Percentiles rank a stretch among this genome's conserved stretches.
These are phyloP conservation scores for Citrus medica DNA, from an alignment of 345 rosid species.

Conservation along the genomic window DNA sequence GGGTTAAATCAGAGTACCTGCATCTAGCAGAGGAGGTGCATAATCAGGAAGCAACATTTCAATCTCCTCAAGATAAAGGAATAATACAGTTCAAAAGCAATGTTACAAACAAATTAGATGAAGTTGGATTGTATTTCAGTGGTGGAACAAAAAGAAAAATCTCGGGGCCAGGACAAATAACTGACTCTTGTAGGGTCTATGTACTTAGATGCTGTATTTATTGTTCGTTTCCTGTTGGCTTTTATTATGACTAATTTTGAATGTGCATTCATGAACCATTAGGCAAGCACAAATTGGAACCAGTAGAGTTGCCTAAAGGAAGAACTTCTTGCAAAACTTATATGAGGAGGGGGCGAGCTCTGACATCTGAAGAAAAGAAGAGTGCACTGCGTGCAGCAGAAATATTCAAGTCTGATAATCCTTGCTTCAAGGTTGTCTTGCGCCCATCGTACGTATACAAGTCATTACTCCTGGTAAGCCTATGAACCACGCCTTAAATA, in stretches of 20 bases:
- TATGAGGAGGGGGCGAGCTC: conserved; percentile 22
- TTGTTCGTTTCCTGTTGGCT: background rate
- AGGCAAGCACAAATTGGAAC: conserved; percentile 6
- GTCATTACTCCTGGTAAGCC: conserved; percentile 33
- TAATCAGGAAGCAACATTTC: conserved; percentile 4
- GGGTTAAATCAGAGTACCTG: background rate
- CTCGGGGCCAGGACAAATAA: conserved; percentile 15
- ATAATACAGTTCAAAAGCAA: conserved; percentile 9
- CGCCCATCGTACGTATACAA: conserved; percentile 31
- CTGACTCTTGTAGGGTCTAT: conserved; percentile 17
- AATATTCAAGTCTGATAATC: conserved; percentile 28
- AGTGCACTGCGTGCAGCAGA: conserved; percentile 25
- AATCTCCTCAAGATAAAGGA: conserved; percentile 16
- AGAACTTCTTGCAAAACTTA: background rate
- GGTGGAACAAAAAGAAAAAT: background rate
- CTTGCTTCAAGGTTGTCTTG: conserved; percentile 36
- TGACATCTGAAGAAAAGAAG: conserved; percentile 27
- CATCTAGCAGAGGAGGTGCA: background rate
- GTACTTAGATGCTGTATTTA: background rate
- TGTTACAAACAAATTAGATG: background rate
- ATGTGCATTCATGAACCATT: conserved; percentile 1
- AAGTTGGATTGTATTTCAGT: conserved; percentile 9
- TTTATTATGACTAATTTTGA: conserved; percentile 3
- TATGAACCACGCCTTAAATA: background rate
- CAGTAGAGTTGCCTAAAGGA: background rate